Evolutionary conservation across 1,139 yeast species (phyloP), one percentile per base, ranked within the genome.

Genomic region (Saccharomyces uvarum): DNA sequence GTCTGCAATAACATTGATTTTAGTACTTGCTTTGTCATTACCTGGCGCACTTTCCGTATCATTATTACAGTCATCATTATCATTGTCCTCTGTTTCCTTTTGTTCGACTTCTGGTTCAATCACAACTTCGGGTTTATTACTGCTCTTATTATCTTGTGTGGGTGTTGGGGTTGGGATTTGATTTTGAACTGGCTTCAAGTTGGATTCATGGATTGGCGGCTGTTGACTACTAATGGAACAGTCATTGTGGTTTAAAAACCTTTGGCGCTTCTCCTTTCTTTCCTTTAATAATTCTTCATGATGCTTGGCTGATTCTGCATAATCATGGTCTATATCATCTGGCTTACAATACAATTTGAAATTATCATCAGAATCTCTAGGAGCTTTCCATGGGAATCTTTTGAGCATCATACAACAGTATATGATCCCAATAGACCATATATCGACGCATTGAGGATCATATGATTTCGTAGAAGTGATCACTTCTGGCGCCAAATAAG

Each of bases 351-450:
- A 77, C 74, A 85, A 73, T 70, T 81, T 82, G 74, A 85, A 95
- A 58, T 96, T 88, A 59, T 86, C 86, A 71, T 95, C 99, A n/a
- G 86, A 80, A 28, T 81, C 76, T 65, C 83, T 83, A 6, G 99
- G 99, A 5, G 88, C 89, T 68, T 91, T 93, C 99, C 99, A 95
- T 0, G 99, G 99, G 74, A 93, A 93, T 65, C 97, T 78, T 64
- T 93, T 86, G 62, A 93, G 75, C 54, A 93, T 84, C 96, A 91
- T 90, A 73, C 99, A 93, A 73, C 98, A 93, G 70, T 86, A 93
- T 47, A 93, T 91, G 51, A 93, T 90, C 9, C 97, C 99, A 57
- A 88, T 78, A 1, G 97, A 90, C 99, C 99, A 93, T 53, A 93
- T 77, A 72, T 93, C 99, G 8, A 91, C 96, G 2, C 90, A 88